Evolutionary conservation across 345 rosid species (phyloP).

Genomic region (Erodium maritimum): DNA sequence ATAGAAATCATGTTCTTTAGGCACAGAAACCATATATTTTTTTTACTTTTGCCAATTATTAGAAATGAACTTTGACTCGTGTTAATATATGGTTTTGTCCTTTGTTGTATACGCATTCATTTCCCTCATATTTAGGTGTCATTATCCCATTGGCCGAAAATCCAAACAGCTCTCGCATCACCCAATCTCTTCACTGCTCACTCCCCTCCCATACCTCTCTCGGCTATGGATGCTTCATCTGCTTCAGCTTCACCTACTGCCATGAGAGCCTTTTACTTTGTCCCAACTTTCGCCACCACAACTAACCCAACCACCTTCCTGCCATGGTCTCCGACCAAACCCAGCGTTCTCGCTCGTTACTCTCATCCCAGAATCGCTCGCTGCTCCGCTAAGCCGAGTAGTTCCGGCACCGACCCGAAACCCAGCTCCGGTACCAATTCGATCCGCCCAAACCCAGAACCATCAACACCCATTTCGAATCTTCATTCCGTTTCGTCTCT

Average conservation of each 20-base stretch:
- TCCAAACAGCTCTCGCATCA: not conserved
- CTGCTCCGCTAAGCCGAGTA: conserved; percentile 37
- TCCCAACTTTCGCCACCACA: conserved; percentile 13
- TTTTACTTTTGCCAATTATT: no score
- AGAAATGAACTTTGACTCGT: no score
- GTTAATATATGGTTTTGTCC: no score
- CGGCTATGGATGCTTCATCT: conserved; percentile 6
- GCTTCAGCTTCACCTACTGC: conserved; percentile 14
- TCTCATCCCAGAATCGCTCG: conserved; percentile 13
- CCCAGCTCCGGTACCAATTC: conserved; percentile 14
- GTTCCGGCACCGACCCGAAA: conserved; percentile 15
- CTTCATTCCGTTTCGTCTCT: conserved; percentile 11
- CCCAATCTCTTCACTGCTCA: not conserved
- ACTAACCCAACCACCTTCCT: not conserved
- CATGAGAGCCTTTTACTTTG: conserved; percentile 24
- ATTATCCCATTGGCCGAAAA: conserved; percentile 3
- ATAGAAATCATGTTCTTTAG: no score
- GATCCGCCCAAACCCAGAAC: conserved; percentile 2
- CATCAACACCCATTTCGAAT: conserved; percentile 9
- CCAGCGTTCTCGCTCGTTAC: conserved; percentile 8
- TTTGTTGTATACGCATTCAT: no score
- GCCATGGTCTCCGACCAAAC: conserved; percentile 10
- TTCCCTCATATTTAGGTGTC: no score
- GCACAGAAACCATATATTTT: no score
- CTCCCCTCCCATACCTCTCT: not conserved